Percentiles rank a stretch among this genome's conserved stretches.
Conservation (phyloP, 192 early-diverging fungal genomes). For the Backusella liffmaniae region DNA sequence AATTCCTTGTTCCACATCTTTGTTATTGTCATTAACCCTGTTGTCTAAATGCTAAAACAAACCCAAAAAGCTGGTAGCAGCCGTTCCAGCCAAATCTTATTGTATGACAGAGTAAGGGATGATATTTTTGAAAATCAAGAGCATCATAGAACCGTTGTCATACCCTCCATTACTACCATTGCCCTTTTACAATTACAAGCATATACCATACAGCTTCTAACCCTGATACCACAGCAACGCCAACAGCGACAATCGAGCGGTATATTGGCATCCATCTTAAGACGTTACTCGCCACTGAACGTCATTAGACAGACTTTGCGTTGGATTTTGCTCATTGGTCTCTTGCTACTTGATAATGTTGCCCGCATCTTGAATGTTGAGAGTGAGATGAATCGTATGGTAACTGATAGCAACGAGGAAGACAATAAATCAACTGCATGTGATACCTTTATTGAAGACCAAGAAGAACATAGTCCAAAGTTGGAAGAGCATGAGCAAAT, state of each 20-base stretch:
- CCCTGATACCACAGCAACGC: background rate
- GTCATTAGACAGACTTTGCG: slow-evolving; percentile 1
- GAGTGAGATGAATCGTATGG: background rate
- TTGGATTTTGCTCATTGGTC: background rate
- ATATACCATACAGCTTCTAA: background rate
- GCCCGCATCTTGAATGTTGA: background rate
- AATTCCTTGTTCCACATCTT: background rate
- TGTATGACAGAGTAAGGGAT: slow-evolving; percentile 4
- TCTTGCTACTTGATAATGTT: slow-evolving; percentile 1
- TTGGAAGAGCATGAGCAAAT: background rate
- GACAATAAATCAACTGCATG: background rate
- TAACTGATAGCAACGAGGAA: background rate
- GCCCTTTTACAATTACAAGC: slow-evolving; percentile 1
- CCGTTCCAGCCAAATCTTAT: background rate
- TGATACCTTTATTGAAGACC: background rate
- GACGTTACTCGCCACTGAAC: background rate
- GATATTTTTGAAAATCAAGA: slow-evolving; percentile 4
- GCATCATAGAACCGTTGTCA: background rate
- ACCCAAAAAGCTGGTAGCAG: slow-evolving; percentile 1
- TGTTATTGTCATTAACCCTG: background rate
- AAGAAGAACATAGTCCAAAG: background rate
- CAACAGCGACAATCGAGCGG: background rate
- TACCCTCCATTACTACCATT: slow-evolving; percentile 4
- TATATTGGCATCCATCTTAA: background rate
- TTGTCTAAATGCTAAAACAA: background rate